Conservation (phyloP, 164 flowering plant genomes). For the Liquidambar formosana region DNA sequence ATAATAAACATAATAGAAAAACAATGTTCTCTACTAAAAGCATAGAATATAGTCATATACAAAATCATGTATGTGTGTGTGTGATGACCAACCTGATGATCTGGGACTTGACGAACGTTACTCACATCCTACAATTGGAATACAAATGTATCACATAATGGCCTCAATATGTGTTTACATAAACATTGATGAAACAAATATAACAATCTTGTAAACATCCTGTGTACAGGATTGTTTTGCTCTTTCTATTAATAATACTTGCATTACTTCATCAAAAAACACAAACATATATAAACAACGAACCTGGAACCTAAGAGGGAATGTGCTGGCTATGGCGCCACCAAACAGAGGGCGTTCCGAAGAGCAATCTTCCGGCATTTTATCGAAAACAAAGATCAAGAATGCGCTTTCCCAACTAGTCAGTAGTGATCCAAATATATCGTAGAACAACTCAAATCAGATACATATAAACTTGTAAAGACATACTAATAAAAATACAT, state of each 20-base stretch:
- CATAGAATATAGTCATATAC: neutral
- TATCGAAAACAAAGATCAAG: neutral
- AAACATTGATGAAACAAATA: neutral
- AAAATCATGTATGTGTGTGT: neutral
- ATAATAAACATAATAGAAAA: neutral
- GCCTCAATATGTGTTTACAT: too few relatives aligned
- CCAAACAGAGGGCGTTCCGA: slow-evolving; percentile 63
- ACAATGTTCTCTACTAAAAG: neutral
- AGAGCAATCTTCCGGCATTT: slow-evolving; percentile 26
- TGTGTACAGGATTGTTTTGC: too few relatives aligned
- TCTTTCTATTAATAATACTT: too few relatives aligned
- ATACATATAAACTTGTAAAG: too few relatives aligned
- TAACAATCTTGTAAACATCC: too few relatives aligned
- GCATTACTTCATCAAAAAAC: too few relatives aligned
- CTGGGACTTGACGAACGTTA: slow-evolving; percentile 78
- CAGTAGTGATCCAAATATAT: too few relatives aligned
- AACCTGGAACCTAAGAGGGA: slow-evolving; percentile 76
- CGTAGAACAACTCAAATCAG: too few relatives aligned
- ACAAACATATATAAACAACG: too few relatives aligned
- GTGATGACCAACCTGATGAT: slow-evolving; percentile 70
- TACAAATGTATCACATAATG: neutral
- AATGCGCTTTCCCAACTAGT: too few relatives aligned
- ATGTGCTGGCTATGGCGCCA: slow-evolving; percentile 58
- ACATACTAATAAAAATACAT: too few relatives aligned
- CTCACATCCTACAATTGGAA: slow-evolving; percentile 68